Base-by-base conservation (phyloP, 83 land plant genomes). In the Picea abies region DNA sequence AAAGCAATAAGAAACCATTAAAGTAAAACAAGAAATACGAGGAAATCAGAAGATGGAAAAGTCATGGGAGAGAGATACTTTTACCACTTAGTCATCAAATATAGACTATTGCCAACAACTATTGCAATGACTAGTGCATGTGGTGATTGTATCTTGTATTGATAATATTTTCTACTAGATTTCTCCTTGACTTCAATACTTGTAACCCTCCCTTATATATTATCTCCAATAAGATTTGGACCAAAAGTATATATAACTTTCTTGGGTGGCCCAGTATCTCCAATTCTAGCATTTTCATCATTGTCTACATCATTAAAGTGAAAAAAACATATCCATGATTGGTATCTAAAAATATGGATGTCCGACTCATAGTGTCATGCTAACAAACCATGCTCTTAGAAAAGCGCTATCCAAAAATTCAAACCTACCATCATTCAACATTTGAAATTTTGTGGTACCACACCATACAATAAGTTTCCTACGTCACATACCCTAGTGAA, bases 51-150 rank as follows among this genome's bases (percentile, higher is more conserved):
- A 29, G 10, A 63, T 63, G 37, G 15, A 75, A 70, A 49, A 11
- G 16, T 26, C 20, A 66, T 15, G 5, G 23, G 78, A 15, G 78
- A 15, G 32, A 49, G 2, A 15, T 29, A 29, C 23, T 20, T 37
- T 11, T 92, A 97, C 99, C 98, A 80, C 68, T 97, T 66, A 83
- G 81, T 92, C 91, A 97, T 94, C 82, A 97, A 82, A 84, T 97
- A 97, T n/a, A 97, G 90, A 47, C 99, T 89, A 81, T 97, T 97
- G 23, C 99, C 99, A 78, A 97, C 98, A 73, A 97, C 98, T 29
- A 98, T 97, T 64, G 97, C 99, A 66, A 94, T 89, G 67, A 97
- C 91, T 22, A 97, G 83, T 67, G 81, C 87, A 89, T 97, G 99
- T 29, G 99, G 98, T 44, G 90, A 92, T 71, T 95, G 97, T 67